These are phyloP conservation scores for Avena atlantica DNA, from an alignment of 176 grass and related monocot species.

Conservation along the genomic window DNA sequence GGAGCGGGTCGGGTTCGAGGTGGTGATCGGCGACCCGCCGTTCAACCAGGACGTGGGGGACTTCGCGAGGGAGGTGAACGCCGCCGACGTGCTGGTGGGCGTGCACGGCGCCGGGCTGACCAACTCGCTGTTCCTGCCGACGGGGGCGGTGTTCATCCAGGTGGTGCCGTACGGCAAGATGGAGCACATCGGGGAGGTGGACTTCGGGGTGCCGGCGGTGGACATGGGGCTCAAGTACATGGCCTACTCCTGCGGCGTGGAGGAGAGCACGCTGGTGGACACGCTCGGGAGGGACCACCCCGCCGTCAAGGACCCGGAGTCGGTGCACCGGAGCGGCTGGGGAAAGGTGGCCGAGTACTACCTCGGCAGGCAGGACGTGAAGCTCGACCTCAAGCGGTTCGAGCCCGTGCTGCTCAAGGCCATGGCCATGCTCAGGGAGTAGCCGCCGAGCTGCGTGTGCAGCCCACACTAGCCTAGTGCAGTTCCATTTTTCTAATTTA, in stretches of 20 bases:
- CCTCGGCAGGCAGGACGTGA: conserved; percentile 77
- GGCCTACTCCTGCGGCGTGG: conserved; percentile 62
- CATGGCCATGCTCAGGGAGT: conserved; percentile 58
- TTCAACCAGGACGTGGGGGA: conserved; percentile 72
- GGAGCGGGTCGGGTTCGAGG: conserved; percentile 80
- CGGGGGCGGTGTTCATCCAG: conserved; percentile 76
- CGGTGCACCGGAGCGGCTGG: conserved; percentile 74
- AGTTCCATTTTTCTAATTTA: neutral
- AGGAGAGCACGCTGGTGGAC: conserved; percentile 87
- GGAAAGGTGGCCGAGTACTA: conserved; percentile 70
- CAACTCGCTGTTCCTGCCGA: conserved; percentile 82
- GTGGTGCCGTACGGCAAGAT: conserved; percentile 82
- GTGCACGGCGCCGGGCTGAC: conserved; percentile 94
- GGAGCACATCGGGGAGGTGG: conserved; percentile 69
- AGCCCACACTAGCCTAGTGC: neutral
- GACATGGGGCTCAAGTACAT: conserved; percentile 90
- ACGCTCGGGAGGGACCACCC: conserved; percentile 70
- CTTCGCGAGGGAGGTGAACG: conserved; percentile 80
- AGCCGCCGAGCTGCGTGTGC: neutral
- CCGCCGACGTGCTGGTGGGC: conserved; percentile 72
- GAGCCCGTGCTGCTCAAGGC: conserved; percentile 69
- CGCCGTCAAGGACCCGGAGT: conserved; percentile 63
- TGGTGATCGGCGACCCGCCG: conserved; percentile 74
- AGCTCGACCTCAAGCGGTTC: conserved; percentile 66
- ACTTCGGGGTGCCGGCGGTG: conserved; percentile 65